These are phyloP conservation scores for Zelonia costaricensis DNA, from an alignment of 208 protist genomes.

Conservation along the genomic window DNA sequence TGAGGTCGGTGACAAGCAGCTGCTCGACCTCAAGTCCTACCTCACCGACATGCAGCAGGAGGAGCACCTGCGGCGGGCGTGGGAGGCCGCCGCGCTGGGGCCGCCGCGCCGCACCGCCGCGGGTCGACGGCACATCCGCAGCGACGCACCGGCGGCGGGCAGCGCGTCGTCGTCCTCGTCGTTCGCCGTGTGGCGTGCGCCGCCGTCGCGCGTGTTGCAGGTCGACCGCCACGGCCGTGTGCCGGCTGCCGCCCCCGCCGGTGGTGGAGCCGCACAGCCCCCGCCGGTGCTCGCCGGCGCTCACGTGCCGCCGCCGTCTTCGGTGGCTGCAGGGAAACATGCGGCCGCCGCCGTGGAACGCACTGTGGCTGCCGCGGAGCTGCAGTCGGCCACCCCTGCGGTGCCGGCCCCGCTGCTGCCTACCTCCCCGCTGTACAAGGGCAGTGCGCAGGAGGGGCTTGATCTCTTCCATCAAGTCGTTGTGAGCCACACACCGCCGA, in stretches of 20 bases:
- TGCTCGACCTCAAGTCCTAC: slow-evolving; percentile 78
- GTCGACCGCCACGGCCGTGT: slow-evolving; percentile 34
- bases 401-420: neutral
- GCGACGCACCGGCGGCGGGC: slow-evolving; percentile 4
- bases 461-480: slow-evolving; percentile 75
- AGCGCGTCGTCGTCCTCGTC: slow-evolving; percentile 6
- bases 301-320: too few relatives aligned
- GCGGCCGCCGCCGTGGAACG: too few relatives aligned
- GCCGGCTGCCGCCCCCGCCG: slow-evolving; percentile 2
- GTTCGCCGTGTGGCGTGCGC: slow-evolving; percentile 18
- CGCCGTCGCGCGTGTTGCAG: slow-evolving; percentile 17
- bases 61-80: slow-evolving; percentile 34
- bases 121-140: slow-evolving; percentile 21
- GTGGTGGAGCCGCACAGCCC: too few relatives aligned
- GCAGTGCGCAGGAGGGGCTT: slow-evolving; percentile 58
- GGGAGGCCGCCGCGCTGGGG: slow-evolving; percentile 24
- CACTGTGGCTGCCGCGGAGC: too few relatives aligned
- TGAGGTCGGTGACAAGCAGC: slow-evolving; percentile 76
- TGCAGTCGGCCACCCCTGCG: neutral
- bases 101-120: slow-evolving; percentile 26
- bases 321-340: too few relatives aligned
- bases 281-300: too few relatives aligned
- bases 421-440: slow-evolving; percentile 8
- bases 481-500: slow-evolving; percentile 47
- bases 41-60: slow-evolving; percentile 69